phyloP scores from a whole-genome alignment of 129 eudicot species.

The Sambucus nigra region DNA sequence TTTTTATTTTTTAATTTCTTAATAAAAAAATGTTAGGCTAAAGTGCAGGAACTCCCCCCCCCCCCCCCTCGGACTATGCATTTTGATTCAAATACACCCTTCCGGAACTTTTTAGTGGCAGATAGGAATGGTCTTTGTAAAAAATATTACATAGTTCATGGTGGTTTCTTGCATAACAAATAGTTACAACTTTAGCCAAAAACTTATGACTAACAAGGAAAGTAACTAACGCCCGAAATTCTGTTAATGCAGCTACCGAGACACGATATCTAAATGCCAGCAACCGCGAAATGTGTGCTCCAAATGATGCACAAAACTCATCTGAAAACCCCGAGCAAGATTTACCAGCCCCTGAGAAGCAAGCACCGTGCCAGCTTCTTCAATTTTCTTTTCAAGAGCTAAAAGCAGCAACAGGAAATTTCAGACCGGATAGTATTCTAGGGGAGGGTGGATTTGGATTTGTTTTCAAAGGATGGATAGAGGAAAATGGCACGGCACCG shows the following conservation, averaged over 20 bases:
- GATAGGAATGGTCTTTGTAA: too few relatives aligned
- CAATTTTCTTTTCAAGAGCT: slow-evolving; percentile 72
- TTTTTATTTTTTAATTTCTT: too few relatives aligned
- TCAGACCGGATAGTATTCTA: slow-evolving; percentile 89
- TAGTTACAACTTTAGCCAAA: too few relatives aligned
- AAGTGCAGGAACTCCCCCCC: too few relatives aligned
- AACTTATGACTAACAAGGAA: too few relatives aligned
- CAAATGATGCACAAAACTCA: slow-evolving; percentile 57
- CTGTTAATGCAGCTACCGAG: slow-evolving; percentile 58
- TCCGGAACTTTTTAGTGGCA: too few relatives aligned
- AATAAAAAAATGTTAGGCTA: too few relatives aligned
- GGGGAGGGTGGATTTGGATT: slow-evolving; percentile 97
- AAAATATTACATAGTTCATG: too few relatives aligned
- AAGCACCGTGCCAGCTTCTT: slow-evolving; percentile 52
- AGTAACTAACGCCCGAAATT: too few relatives aligned
- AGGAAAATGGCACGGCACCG: slow-evolving; percentile 89
- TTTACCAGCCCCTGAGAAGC: slow-evolving; percentile 28
- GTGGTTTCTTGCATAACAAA: too few relatives aligned
- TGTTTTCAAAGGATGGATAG: slow-evolving; percentile 95
- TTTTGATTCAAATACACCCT: too few relatives aligned
- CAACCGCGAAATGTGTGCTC: slow-evolving; percentile 91
- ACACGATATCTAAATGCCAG: slow-evolving; percentile 90
- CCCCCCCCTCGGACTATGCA: too few relatives aligned
- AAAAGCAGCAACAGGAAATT: slow-evolving; percentile 85
- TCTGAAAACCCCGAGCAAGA: slow-evolving; percentile 35